Conservation (phyloP, 202 grass and related monocot genomes). For the Carex sylvatica region DNA sequence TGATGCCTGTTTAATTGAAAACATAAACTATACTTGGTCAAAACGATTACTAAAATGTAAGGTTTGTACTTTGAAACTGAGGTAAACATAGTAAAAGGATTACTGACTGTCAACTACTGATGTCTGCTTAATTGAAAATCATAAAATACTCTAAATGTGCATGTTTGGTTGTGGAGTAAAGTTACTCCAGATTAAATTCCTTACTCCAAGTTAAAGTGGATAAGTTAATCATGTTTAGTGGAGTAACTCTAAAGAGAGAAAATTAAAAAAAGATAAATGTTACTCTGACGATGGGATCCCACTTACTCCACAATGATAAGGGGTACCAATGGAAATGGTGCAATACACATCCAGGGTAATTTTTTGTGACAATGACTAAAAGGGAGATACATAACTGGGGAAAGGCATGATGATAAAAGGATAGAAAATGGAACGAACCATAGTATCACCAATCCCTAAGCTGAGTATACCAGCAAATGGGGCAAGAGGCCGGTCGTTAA, state of each 20-base stretch:
- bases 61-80: background rate
- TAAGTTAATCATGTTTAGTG: too few relatives aligned
- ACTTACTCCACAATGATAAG: background rate
- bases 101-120: background rate
- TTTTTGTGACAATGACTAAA: background rate
- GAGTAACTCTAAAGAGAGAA: too few relatives aligned
- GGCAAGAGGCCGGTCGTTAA: slow-evolving; percentile 79
- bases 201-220: too few relatives aligned
- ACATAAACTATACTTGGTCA: slow-evolving; percentile 6
- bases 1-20: slow-evolving; percentile 61
- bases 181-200: too few relatives aligned
- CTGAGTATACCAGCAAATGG: slow-evolving; percentile 98
- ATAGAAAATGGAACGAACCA: slow-evolving; percentile 48
- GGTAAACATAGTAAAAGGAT: background rate
- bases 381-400: slow-evolving; percentile 1
- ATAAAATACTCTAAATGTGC: background rate
- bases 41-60: background rate
- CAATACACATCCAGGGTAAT: background rate
- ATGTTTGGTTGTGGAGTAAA: too few relatives aligned
- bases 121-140: background rate
- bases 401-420: background rate
- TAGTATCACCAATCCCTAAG: slow-evolving; percentile 97
- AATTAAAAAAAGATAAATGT: too few relatives aligned
- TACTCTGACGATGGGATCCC: too few relatives aligned
- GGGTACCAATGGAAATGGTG: background rate